A percentile compares a stretch with the other conserved stretches of the same genome.
Conservation (phyloP, 2,329 filamentous ascomycete genomes). For the Boeremia exigua region DNA sequence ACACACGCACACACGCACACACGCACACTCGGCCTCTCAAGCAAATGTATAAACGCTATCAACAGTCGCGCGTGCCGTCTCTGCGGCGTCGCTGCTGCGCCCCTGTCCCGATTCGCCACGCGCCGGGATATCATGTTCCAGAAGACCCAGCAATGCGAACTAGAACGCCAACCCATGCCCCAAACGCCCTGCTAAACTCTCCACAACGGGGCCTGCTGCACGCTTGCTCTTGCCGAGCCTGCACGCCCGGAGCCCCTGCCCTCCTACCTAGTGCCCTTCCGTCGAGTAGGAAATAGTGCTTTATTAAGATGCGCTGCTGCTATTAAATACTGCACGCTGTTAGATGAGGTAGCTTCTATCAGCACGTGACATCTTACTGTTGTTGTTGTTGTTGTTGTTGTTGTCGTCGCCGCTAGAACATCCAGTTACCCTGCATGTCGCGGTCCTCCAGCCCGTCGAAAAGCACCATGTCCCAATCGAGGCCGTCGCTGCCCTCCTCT, state of each 20-base stretch:
- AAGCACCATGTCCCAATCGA: slow-evolving; percentile 45
- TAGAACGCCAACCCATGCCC: slow-evolving; percentile 7
- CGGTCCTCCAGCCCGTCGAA: slow-evolving; percentile 45
- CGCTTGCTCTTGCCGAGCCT: background rate
- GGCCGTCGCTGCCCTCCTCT: slow-evolving; percentile 20
- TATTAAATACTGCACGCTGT: too few species aligned
- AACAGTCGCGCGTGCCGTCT: too few species aligned
- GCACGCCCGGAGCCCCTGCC: background rate
- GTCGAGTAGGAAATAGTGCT: too few species aligned
- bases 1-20: background rate
- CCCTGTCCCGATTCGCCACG: slow-evolving; percentile 2
- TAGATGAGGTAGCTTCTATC: too few species aligned
- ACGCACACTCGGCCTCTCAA: background rate
- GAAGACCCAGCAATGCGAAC: slow-evolving; percentile 5
- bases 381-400: background rate
- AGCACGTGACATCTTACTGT: background rate
- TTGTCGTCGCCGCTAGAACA: slow-evolving; percentile 22
- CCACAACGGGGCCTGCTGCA: background rate
- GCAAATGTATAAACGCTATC: background rate
- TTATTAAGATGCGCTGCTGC: too few species aligned
- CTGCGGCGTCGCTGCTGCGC: background rate
- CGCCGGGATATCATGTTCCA: slow-evolving; percentile 10
- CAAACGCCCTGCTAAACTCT: slow-evolving; percentile 12
- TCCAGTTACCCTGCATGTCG: slow-evolving; percentile 45
- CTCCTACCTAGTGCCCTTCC: too few species aligned